Percentiles rank a stretch among this genome's conserved stretches.
phyloP scores from a whole-genome alignment of 75 land plant species.

The Picea glauca region DNA sequence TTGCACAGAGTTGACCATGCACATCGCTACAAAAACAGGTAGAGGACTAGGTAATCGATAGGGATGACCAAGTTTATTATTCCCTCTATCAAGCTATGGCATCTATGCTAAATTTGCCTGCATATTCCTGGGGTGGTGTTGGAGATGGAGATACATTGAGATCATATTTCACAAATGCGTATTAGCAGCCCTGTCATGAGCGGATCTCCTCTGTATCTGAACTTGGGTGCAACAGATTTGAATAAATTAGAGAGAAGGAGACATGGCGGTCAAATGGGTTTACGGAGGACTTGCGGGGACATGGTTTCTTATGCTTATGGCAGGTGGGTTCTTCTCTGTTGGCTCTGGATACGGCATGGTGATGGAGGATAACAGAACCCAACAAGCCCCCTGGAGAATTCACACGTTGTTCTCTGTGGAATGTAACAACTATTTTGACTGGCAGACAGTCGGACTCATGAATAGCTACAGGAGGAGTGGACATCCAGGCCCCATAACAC shows the following conservation, averaged over 20 bases:
- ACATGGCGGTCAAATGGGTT: neutral
- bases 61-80: neutral
- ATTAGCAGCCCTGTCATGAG: neutral
- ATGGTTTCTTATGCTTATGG: neutral
- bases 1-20: conserved; percentile 3
- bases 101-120: neutral
- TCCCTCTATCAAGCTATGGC: neutral
- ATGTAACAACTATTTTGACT: conserved; percentile 90
- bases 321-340: neutral
- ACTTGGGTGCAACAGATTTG: neutral
- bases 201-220: neutral
- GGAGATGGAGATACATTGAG: neutral
- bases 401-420: conserved; percentile 96
- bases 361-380: neutral
- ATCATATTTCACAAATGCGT: neutral
- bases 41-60: neutral
- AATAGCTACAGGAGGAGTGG: conserved; percentile 76
- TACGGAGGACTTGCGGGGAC: neutral
- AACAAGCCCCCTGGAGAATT: conserved; percentile 58
- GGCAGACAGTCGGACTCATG: conserved; percentile 96
- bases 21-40: neutral
- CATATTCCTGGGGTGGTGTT: neutral
- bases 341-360: conserved; percentile 1
- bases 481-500: conserved; percentile 85
- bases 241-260: neutral